Percentiles rank a stretch among this genome's conserved stretches.
Conservation (phyloP, 176 grass and related monocot genomes). For the Chloris gayana region DNA sequence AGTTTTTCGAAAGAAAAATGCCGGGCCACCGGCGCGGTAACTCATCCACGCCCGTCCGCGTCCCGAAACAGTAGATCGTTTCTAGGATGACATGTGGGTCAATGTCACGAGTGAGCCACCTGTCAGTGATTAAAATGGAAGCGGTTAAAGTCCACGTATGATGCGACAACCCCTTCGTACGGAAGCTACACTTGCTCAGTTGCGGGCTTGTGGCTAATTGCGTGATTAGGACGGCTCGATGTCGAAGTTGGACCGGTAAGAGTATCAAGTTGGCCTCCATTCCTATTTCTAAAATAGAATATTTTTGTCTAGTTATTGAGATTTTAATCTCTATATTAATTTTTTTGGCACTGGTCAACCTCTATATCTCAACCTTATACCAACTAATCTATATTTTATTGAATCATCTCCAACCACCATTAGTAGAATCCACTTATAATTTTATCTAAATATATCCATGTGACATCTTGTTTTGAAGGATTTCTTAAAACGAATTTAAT, state of each 20-base stretch:
- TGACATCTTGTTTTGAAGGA: too few relatives aligned
- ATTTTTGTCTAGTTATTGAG: too few relatives aligned
- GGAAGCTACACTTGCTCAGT: not conserved
- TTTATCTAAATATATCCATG: too few relatives aligned
- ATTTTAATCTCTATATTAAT: too few relatives aligned
- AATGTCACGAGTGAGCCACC: not conserved
- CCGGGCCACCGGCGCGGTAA: not conserved
- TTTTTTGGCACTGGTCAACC: too few relatives aligned
- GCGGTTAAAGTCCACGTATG: not conserved
- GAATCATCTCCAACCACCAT: too few relatives aligned
- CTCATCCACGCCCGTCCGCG: not conserved
- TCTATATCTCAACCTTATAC: too few relatives aligned
- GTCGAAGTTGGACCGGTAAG: not conserved
- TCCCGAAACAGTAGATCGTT: not conserved
- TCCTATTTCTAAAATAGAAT: too few relatives aligned
- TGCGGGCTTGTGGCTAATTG: not conserved
- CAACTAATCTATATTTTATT: too few relatives aligned
- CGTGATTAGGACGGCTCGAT: not conserved
- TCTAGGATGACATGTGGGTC: not conserved
- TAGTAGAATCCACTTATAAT: too few relatives aligned
- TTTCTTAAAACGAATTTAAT: too few relatives aligned
- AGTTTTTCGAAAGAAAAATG: conserved; percentile 12
- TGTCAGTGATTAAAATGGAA: conserved; percentile 37
- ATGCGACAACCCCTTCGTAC: not conserved
- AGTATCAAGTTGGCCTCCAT: too few relatives aligned